A percentile compares a stretch with the other conserved stretches of the same genome.
phyloP scores from a whole-genome alignment of 495 filamentous ascomycete species.

The Talaromyces nanjingensis region DNA sequence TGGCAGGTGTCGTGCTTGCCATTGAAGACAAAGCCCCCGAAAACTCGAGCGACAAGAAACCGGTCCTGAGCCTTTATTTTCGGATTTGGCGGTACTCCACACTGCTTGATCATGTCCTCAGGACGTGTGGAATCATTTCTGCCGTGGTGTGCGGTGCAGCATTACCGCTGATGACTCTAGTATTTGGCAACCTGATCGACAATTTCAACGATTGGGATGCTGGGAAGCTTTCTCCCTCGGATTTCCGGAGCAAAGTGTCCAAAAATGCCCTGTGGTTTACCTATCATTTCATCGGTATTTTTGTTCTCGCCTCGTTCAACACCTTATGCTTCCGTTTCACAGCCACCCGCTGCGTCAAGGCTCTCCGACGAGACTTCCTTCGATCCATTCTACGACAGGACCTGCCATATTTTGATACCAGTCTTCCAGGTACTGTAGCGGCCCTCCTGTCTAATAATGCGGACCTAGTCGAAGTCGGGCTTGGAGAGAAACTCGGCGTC shows the following conservation, averaged over 20 bases:
- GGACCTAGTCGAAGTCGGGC: slow-evolving; percentile 37
- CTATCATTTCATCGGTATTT: slow-evolving; percentile 17
- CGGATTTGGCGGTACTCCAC: background rate
- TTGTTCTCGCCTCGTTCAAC: slow-evolving; percentile 21
- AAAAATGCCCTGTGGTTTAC: slow-evolving; percentile 9
- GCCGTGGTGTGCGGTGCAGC: slow-evolving; percentile 42
- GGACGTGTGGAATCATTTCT: background rate
- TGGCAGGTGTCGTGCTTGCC: no score
- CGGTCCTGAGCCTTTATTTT: background rate
- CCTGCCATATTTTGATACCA: slow-evolving; percentile 32
- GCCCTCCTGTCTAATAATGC: slow-evolving; percentile 30
- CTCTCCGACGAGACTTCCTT: slow-evolving; percentile 26
- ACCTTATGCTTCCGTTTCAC: slow-evolving; percentile 17
- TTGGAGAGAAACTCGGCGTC: slow-evolving; percentile 30
- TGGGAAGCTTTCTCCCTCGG: slow-evolving; percentile 16
- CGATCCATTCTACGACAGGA: slow-evolving; percentile 32
- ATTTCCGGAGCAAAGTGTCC: background rate
- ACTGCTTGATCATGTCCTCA: background rate
- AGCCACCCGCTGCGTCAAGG: slow-evolving; percentile 22
- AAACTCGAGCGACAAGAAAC: no score
- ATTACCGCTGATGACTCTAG: slow-evolving; percentile 32
- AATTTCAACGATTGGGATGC: slow-evolving; percentile 23
- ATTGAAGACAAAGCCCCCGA: no score
- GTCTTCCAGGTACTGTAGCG: slow-evolving; percentile 29
- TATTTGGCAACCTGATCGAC: slow-evolving; percentile 29